phyloP scores from a whole-genome alignment of 345 rosid species.

The Raphanus raphanistrum region DNA sequence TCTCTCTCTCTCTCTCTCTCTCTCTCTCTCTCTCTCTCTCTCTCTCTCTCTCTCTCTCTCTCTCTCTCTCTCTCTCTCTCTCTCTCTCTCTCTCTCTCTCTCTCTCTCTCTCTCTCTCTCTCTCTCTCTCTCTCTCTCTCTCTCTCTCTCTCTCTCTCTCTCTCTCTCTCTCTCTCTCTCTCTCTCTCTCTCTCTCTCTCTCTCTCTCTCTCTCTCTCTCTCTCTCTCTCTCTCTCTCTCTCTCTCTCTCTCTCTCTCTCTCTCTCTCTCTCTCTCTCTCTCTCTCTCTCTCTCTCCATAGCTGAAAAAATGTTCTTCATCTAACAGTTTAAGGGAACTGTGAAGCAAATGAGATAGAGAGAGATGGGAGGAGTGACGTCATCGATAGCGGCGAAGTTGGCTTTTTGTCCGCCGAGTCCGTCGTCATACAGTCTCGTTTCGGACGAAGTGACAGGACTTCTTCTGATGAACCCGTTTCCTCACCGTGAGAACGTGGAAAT shows the following conservation, averaged over 20 bases:
- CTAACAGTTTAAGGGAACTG: neutral
- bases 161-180: slow-evolving; percentile 29
- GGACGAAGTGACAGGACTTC: slow-evolving; percentile 71
- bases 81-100: slow-evolving; percentile 29
- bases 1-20: slow-evolving; percentile 28
- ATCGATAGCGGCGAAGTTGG: slow-evolving; percentile 95
- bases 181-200: slow-evolving; percentile 29
- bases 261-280: slow-evolving; percentile 27
- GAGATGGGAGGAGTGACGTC: slow-evolving; percentile 95
- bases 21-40: slow-evolving; percentile 29
- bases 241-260: slow-evolving; percentile 29
- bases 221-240: slow-evolving; percentile 28
- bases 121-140: slow-evolving; percentile 28
- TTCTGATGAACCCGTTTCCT: slow-evolving; percentile 76
- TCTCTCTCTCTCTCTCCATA: slow-evolving; percentile 25
- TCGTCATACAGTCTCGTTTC: slow-evolving; percentile 77
- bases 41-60: slow-evolving; percentile 28
- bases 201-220: slow-evolving; percentile 30
- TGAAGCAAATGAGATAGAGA: slow-evolving; percentile 9
- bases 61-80: slow-evolving; percentile 29
- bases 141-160: slow-evolving; percentile 28
- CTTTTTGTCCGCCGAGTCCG: slow-evolving; percentile 96
- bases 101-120: slow-evolving; percentile 30
- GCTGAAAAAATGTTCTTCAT: neutral
- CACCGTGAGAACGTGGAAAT: slow-evolving; percentile 96